Percentiles rank a stretch among this genome's conserved stretches.
These are phyloP conservation scores for Orychophragmus violaceus DNA, from an alignment of 345 rosid species.

Conservation along the genomic window DNA sequence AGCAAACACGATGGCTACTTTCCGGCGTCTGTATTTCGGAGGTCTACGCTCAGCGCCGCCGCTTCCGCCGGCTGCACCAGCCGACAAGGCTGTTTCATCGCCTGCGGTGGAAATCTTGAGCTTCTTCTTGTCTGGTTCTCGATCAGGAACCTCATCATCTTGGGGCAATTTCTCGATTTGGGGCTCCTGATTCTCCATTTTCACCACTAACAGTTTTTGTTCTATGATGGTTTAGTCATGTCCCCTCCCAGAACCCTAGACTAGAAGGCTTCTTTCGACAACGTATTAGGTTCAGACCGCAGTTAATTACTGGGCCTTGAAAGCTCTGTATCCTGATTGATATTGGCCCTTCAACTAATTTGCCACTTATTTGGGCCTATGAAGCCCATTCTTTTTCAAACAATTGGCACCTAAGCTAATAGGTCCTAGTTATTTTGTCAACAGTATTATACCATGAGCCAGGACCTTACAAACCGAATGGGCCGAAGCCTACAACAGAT, in stretches of 20 bases:
- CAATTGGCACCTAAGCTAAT: too few species aligned
- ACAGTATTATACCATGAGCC: too few species aligned
- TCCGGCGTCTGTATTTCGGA: slow-evolving; percentile 71
- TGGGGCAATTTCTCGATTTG: slow-evolving; percentile 10
- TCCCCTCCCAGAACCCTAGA: slow-evolving; percentile 35
- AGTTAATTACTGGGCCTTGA: background rate
- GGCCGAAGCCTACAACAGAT: too few species aligned
- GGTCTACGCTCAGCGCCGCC: slow-evolving; percentile 23
- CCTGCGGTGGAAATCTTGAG: slow-evolving; percentile 53
- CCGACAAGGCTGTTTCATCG: slow-evolving; percentile 29
- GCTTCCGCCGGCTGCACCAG: slow-evolving; percentile 6
- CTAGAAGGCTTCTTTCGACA: background rate
- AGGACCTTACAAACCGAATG: too few species aligned
- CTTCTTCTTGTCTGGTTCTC: slow-evolving; percentile 55
- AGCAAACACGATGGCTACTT: slow-evolving; percentile 81
- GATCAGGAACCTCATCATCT: slow-evolving; percentile 33
- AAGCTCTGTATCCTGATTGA: background rate
- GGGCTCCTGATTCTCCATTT: slow-evolving; percentile 31
- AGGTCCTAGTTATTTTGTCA: too few species aligned
- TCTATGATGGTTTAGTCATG: background rate
- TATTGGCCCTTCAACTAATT: background rate
- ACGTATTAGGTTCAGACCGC: background rate
- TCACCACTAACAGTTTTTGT: background rate
- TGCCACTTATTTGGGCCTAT: background rate
- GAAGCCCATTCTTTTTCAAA: background rate